Percentiles rank a stretch among this genome's conserved stretches.
These are phyloP conservation scores for Mycena haematopus DNA, from an alignment of 768 basidiomycete genomes.

Conservation along the genomic window DNA sequence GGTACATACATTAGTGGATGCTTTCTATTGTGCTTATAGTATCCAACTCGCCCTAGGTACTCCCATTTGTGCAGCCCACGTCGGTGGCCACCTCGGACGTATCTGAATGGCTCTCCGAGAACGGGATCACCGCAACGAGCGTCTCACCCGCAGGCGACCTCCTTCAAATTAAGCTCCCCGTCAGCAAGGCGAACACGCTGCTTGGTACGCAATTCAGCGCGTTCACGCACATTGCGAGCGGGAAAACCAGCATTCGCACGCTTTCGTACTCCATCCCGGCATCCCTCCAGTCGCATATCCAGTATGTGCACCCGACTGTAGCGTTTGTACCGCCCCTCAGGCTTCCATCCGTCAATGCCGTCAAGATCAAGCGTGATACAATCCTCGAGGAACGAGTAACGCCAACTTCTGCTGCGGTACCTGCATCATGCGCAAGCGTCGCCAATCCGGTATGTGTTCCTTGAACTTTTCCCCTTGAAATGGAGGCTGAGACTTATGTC, in stretches of 20 bases:
- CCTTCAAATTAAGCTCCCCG: constrained; percentile 49
- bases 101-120: constrained; percentile 46
- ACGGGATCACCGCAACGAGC: constrained; percentile 45
- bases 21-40: no score
- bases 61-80: constrained; percentile 13
- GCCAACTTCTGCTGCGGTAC: constrained; percentile 1
- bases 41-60: neutral
- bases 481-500: neutral
- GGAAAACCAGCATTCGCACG: constrained; percentile 49
- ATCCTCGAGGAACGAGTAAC: neutral
- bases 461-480: neutral
- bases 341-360: neutral
- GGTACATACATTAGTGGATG: constrained; percentile 36
- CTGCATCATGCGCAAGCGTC: constrained; percentile 11
- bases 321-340: constrained; percentile 21
- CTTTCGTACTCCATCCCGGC: constrained; percentile 56
- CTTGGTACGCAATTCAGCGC: constrained; percentile 46
- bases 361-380: constrained; percentile 5
- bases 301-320: constrained; percentile 49
- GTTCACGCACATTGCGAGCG: constrained; percentile 45
- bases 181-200: constrained; percentile 52
- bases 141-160: constrained; percentile 53
- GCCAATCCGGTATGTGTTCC: constrained; percentile 16
- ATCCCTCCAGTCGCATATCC: constrained; percentile 47
- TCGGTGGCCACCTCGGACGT: constrained; percentile 16